These are phyloP conservation scores for Mycocentrospora acerina DNA, from an alignment of 2,329 filamentous ascomycete genomes.

Conservation along the genomic window DNA sequence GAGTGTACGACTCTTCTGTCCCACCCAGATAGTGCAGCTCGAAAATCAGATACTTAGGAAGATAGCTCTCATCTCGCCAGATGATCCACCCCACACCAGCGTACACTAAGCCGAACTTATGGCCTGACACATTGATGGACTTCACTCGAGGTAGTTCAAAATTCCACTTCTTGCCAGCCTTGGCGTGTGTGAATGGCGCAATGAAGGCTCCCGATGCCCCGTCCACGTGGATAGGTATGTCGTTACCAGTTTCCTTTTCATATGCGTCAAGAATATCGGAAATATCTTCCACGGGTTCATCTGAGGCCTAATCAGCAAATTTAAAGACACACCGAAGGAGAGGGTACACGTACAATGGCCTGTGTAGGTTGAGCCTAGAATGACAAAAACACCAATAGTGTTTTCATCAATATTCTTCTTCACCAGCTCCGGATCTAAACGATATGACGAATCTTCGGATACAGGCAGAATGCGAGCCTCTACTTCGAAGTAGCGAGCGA, in stretches of 20 bases:
- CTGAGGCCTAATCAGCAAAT: too few relatives aligned
- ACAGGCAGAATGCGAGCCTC: slow-evolving; percentile 67
- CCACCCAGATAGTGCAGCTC: slow-evolving; percentile 71
- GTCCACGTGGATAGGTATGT: slow-evolving; percentile 70
- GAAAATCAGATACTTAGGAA: slow-evolving; percentile 70
- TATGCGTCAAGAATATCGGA: slow-evolving; percentile 65
- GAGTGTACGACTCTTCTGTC: slow-evolving; percentile 69
- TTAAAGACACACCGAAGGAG: too few relatives aligned
- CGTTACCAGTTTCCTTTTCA: slow-evolving; percentile 60
- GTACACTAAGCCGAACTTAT: slow-evolving; percentile 66
- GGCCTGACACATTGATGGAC: slow-evolving; percentile 66
- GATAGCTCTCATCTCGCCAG: slow-evolving; percentile 59
- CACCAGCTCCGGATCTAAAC: slow-evolving; percentile 65
- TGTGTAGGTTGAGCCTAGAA: slow-evolving; percentile 71
- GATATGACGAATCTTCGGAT: slow-evolving; percentile 60
- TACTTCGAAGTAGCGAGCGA: slow-evolving; percentile 73
- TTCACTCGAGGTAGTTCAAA: slow-evolving; percentile 64
- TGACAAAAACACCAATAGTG: slow-evolving; percentile 74
- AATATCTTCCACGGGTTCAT: slow-evolving; percentile 70
- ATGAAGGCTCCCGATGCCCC: slow-evolving; percentile 62
- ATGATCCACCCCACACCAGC: slow-evolving; percentile 66
- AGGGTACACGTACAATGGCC: slow-evolving; percentile 54
- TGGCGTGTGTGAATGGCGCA: slow-evolving; percentile 60
- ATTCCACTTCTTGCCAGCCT: slow-evolving; percentile 62
- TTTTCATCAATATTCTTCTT: slow-evolving; percentile 72